Percentiles rank a stretch among this genome's conserved stretches.
Conservation (phyloP, 345 rosid species). For the Brassica carinata region DNA sequence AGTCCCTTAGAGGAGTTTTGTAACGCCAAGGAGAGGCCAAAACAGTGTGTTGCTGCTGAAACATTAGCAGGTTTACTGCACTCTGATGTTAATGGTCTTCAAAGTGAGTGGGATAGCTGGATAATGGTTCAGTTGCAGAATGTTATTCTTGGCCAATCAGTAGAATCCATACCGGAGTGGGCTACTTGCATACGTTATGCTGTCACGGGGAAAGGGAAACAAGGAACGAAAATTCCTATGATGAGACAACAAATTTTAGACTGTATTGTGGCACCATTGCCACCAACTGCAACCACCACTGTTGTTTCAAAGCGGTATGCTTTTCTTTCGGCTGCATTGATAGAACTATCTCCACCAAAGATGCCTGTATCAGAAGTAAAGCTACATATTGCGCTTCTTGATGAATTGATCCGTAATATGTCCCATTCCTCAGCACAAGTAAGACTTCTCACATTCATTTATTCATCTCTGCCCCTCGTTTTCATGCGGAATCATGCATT, state of each 20-base stretch:
- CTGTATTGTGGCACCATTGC: conserved; percentile 76
- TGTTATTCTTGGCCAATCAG: conserved; percentile 78
- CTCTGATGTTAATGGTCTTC: conserved; percentile 84
- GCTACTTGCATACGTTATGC: conserved; percentile 97
- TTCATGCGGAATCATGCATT: conserved; percentile 2
- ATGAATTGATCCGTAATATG: conserved; percentile 82
- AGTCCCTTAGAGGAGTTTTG: conserved; percentile 80
- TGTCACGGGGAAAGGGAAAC: conserved; percentile 96
- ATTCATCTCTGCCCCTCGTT: conserved; percentile 7
- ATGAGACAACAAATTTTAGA: conserved; percentile 82
- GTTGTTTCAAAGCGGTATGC: conserved; percentile 94
- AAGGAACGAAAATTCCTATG: conserved; percentile 77
- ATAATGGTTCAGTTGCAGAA: conserved; percentile 80
- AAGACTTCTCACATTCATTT: conserved; percentile 40
- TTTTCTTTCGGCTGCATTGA: conserved; percentile 88
- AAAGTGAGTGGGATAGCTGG: conserved; percentile 90
- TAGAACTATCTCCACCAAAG: conserved; percentile 83
- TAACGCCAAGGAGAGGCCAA: conserved; percentile 88
- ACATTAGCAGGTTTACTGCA: conserved; percentile 93
- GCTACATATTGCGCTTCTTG: conserved; percentile 67
- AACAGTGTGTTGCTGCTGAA: conserved; percentile 99
- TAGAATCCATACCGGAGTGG: conserved; percentile 98
- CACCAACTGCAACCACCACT: conserved; percentile 79
- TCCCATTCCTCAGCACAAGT: conserved; percentile 98
- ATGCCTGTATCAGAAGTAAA: conserved; percentile 78